Evolutionary conservation across 371 early-diverging fungal genomes (phyloP).

Genomic region (Amoeboaphelidium protococcarum): DNA sequence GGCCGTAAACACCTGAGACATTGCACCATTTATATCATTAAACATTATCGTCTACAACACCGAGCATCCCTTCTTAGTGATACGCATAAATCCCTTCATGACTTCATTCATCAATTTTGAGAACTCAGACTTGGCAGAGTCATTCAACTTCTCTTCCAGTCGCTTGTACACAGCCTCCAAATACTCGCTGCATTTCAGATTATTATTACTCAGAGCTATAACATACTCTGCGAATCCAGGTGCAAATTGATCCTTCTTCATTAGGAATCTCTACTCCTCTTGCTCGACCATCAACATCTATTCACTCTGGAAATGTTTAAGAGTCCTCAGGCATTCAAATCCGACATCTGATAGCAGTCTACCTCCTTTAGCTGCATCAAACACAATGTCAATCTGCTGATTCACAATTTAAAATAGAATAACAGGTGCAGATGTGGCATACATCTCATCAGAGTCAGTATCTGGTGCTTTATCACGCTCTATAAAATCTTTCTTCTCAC

Average conservation of each 20-base stretch:
- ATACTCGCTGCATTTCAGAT: conserved; percentile 57
- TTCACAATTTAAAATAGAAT: conserved; percentile 84
- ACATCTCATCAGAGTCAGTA: conserved; percentile 39
- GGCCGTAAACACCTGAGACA: conserved; percentile 36
- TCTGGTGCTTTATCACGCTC: conserved; percentile 44
- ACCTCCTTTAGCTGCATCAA: conserved; percentile 43
- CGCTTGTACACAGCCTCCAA: conserved; percentile 44
- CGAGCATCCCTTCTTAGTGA: conserved; percentile 37
- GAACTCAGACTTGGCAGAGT: conserved; percentile 29
- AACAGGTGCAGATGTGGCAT: conserved; percentile 45
- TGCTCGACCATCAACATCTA: conserved; percentile 39
- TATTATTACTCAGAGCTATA: conserved; percentile 79
- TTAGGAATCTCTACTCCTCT: conserved; percentile 44
- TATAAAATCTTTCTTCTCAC: conserved; percentile 52
- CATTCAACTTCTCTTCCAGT: conserved; percentile 32
- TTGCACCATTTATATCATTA: conserved; percentile 40
- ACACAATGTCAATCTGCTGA: conserved; percentile 73
- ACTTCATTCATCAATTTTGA: conserved; percentile 22
- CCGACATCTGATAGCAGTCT: conserved; percentile 60
- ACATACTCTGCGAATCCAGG: conserved; percentile 71
- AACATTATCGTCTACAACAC: conserved; percentile 55
- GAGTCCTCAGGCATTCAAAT: conserved; percentile 48
- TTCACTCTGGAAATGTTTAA: conserved; percentile 45
- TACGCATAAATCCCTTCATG: conserved; percentile 50
- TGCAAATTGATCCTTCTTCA: conserved; percentile 32